Evolutionary conservation across 257 asterid genomes (phyloP).

Genomic region (Eucommia ulmoides): DNA sequence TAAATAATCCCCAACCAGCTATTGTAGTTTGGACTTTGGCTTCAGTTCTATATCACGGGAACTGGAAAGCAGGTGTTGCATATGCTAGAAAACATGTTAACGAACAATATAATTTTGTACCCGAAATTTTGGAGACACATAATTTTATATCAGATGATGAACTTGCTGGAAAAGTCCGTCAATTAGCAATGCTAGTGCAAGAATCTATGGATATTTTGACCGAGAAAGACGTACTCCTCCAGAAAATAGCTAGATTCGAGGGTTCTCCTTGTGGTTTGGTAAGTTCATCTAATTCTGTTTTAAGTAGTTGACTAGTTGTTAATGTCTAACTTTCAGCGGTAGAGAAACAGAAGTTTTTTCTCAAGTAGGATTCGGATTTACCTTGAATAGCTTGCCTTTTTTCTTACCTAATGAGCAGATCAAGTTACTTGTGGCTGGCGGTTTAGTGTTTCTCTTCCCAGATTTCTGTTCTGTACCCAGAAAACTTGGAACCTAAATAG

Average conservation of each 20-base stretch:
- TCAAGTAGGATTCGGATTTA: too few relatives aligned
- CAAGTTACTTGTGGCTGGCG: too few relatives aligned
- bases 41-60: slow-evolving; percentile 59
- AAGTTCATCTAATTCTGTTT: slow-evolving; percentile 22
- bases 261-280: slow-evolving; percentile 48
- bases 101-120: slow-evolving; percentile 25
- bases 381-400: too few relatives aligned
- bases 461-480: too few relatives aligned
- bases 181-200: slow-evolving; percentile 38
- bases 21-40: slow-evolving; percentile 67
- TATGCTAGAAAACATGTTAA: slow-evolving; percentile 53
- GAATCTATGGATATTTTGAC: slow-evolving; percentile 34
- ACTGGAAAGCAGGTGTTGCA: slow-evolving; percentile 47
- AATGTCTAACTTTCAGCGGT: neutral
- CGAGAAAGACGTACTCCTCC: slow-evolving; percentile 27
- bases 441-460: too few relatives aligned
- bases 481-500: too few relatives aligned
- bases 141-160: slow-evolving; percentile 48
- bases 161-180: slow-evolving; percentile 42
- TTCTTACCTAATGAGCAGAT: neutral
- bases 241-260: slow-evolving; percentile 55
- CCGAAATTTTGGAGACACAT: slow-evolving; percentile 44
- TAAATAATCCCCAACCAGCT: slow-evolving; percentile 48
- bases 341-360: neutral
- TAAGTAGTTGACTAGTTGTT: neutral